phyloP scores from a whole-genome alignment of 805 yeast species.

The Maudiozyma serrabonitensis region DNA sequence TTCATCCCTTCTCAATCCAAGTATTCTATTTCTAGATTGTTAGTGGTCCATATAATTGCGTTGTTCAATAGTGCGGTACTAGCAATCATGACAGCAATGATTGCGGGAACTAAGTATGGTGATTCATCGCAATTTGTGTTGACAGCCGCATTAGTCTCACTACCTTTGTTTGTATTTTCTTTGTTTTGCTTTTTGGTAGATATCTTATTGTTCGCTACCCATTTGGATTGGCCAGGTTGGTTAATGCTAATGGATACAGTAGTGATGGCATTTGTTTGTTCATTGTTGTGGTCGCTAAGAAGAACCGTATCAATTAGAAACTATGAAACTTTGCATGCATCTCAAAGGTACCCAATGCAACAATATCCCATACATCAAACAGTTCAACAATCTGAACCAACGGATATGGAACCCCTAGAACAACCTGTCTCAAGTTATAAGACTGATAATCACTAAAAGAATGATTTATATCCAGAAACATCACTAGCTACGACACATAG shows the following conservation, averaged over 20 bases:
- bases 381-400: too few species aligned
- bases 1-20: conserved; percentile 52
- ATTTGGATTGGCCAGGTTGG: conserved; percentile 82
- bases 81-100: conserved; percentile 31
- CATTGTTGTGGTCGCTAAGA: conserved; percentile 62
- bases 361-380: not conserved
- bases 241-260: conserved; percentile 60
- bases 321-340: conserved; percentile 10
- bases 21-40: conserved; percentile 45
- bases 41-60: conserved; percentile 61
- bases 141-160: conserved; percentile 45
- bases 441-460: not conserved
- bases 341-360: conserved; percentile 9
- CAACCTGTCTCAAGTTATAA: not conserved
- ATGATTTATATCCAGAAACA: not conserved
- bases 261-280: conserved; percentile 50
- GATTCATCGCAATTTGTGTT: conserved; percentile 37
- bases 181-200: conserved; percentile 75
- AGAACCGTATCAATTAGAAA: conserved; percentile 40
- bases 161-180: conserved; percentile 60
- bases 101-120: conserved; percentile 32
- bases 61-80: conserved; percentile 44
- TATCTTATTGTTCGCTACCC: conserved; percentile 65
- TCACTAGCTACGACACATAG: not conserved
- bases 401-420: not conserved